A percentile compares a stretch with the other conserved stretches of the same genome.
Conservation (phyloP, 306 rosid genomes). For the Mucuna pruriens region DNA sequence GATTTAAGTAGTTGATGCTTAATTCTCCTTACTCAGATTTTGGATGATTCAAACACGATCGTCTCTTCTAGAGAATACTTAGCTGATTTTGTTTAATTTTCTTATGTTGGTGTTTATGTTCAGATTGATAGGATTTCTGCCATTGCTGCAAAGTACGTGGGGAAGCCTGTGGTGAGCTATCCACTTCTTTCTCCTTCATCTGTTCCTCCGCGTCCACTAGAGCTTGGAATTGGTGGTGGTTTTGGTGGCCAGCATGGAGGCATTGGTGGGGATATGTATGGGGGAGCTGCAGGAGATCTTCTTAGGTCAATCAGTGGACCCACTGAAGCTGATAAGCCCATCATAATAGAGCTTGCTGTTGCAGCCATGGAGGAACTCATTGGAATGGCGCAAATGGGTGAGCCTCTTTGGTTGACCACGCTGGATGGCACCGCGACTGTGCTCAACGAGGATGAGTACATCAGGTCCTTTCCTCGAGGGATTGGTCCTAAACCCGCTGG, state of each 20-base stretch:
- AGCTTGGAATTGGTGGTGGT: constrained; percentile 69
- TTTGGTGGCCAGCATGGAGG: constrained; percentile 60
- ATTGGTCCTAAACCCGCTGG: constrained; percentile 81
- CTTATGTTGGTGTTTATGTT: neutral
- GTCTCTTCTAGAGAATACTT: too few relatives aligned
- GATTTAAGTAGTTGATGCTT: too few relatives aligned
- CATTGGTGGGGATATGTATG: constrained; percentile 71
- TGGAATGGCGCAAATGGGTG: constrained; percentile 92
- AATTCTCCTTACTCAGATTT: too few relatives aligned
- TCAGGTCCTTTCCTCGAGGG: constrained; percentile 80
- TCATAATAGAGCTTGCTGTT: constrained; percentile 92
- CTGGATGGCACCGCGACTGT: constrained; percentile 64
- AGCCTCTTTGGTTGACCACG: constrained; percentile 86
- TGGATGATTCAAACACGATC: too few relatives aligned
- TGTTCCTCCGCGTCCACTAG: constrained; percentile 72
- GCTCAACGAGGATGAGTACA: constrained; percentile 84
- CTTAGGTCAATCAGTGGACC: constrained; percentile 73
- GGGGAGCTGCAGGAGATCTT: constrained; percentile 72
- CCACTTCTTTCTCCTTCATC: constrained; percentile 74
- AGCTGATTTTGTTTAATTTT: neutral
- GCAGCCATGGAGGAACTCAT: constrained; percentile 93
- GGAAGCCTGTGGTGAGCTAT: constrained; percentile 83
- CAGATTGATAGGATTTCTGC: constrained; percentile 93
- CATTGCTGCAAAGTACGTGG: constrained; percentile 93
- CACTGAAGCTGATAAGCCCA: constrained; percentile 79